phyloP scores from a whole-genome alignment of 225 moss, liverwort and hornwort genomes.

The Neckera pumila region DNA sequence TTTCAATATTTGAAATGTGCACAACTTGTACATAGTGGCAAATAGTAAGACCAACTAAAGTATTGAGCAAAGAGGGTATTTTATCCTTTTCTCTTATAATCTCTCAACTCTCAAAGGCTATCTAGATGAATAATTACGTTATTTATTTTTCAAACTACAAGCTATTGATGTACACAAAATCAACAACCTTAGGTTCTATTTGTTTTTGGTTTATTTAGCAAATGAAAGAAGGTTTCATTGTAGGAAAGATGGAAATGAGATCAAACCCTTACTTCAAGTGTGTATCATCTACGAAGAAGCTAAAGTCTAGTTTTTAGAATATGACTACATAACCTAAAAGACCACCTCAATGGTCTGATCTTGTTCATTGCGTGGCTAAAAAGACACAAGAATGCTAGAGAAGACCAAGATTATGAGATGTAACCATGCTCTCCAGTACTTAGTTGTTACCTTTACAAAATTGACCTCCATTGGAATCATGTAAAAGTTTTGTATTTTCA shows the following conservation, averaged over 20 bases:
- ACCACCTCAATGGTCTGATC: too few species aligned
- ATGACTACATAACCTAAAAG: neutral
- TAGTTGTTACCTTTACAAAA: too few species aligned
- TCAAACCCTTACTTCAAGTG: neutral
- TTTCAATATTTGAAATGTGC: neutral
- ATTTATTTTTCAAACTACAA: neutral
- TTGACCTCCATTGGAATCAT: neutral
- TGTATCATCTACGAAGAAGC: neutral
- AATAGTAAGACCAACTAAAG: neutral
- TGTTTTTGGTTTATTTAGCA: neutral
- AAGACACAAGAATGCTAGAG: too few species aligned
- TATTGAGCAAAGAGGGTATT: too few species aligned
- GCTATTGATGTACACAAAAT: neutral
- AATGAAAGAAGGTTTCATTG: neutral
- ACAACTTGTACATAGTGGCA: neutral
- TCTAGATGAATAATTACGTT: neutral
- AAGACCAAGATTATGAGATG: neutral
- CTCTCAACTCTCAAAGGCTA: neutral
- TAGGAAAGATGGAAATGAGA: neutral
- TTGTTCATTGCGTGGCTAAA: accelerated
- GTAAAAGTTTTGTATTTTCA: neutral
- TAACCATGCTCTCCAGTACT: neutral
- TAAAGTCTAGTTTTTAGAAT: neutral
- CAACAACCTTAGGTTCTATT: too few species aligned
- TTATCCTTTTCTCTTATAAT: too few species aligned